Evolutionary conservation across 306 rosid species (phyloP), one percentile per base, ranked within the genome.

Genomic region (Ammopiptanthus mongolicus): DNA sequence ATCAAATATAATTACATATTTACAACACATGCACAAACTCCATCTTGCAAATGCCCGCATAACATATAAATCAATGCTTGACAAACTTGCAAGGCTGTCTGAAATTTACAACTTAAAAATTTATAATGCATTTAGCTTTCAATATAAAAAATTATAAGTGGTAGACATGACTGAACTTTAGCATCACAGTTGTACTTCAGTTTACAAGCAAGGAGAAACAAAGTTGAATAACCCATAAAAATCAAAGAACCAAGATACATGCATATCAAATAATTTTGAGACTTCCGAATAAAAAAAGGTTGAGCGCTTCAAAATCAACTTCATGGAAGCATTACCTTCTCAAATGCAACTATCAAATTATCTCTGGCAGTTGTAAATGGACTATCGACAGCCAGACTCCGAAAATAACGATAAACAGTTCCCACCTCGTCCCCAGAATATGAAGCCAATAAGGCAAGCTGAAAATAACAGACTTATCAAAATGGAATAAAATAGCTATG

Each of bases 361-460:
- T 95, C 99, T 65, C 97, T 92, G 7, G 99, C 97, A 48, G 99
- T 95, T 77, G 97, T 67, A 87, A 90, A 95, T 52, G 99, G 97
- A 77, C 86, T 82, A 36, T 92, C 97, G 84, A 90, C 93, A 3
- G 97, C 97, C 78, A 95, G 67, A 78, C 98, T 95, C 80, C 99
- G 91, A 56, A 92, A 95, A 87, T 95, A 95, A 22, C 97, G 86
- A 87, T 95, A 95, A 68, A 90, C 84, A 73, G 93, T 73, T 51
- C 80, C 86, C 77, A 92, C 44, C 82, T 95, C 99, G 68, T 95
- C 96, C 63, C 90, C 97, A 29, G 86, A 84, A 86, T 95, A 95
- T 37, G 99, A 92, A 85, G 99, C 96, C 89, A 95, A 74, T 47
- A 95, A 86, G 47, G 97, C 99, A 75, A 95, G 99, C 99, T 95